Evolutionary conservation across 768 basidiomycete genomes (phyloP), one percentile per base, ranked within the genome.

Genomic region (Exsudoporus frostii): DNA sequence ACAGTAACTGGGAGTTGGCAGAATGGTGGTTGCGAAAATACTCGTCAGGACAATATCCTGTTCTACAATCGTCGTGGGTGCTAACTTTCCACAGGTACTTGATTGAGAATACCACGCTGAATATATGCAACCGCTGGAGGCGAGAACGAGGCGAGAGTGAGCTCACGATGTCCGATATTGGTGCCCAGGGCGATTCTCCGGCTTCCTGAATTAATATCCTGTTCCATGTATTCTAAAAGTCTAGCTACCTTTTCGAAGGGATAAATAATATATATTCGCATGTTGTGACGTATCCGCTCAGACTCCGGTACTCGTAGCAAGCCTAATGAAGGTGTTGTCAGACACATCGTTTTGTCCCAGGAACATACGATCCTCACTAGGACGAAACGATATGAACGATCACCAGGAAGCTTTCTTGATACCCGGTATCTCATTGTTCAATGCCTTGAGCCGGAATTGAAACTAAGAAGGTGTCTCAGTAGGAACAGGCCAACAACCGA

Each of bases 351-450:
- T 13, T 19, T 37, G 36, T 15, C 30, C 2, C 15, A n/a, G 42
- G 30, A 38, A 48, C 7, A 36, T 10, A 39, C 27, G 5, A 25
- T 45, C 7, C 57, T 34, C 45, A 50, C 51, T 29, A 14, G 38
- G 32, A 42, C 13, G 27, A 44, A 38, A 10, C 5, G 11, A 32
- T 15, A 33, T 10, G 25, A 37, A 33, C 9, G 11, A 44, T 59
- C 77, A 97, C 94, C 95, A 98, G n/a, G 86, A 90, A 8, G 94
- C 92, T 64, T 96, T 94, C 41, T 79, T 77, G 25, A 98, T 92
- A 6, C 95, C 95, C 19, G 90, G 86, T 27, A 97, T 75, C 62
- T 95, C 86, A 5, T 91, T 88, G 33, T 75, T 75, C 48, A 91
- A 73, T 0, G 93, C 95, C 65, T 93, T 90, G 43, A 90, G 63